phyloP scores from a whole-genome alignment of 352 stramenopile genomes.

The Globisporangium paddicum region DNA sequence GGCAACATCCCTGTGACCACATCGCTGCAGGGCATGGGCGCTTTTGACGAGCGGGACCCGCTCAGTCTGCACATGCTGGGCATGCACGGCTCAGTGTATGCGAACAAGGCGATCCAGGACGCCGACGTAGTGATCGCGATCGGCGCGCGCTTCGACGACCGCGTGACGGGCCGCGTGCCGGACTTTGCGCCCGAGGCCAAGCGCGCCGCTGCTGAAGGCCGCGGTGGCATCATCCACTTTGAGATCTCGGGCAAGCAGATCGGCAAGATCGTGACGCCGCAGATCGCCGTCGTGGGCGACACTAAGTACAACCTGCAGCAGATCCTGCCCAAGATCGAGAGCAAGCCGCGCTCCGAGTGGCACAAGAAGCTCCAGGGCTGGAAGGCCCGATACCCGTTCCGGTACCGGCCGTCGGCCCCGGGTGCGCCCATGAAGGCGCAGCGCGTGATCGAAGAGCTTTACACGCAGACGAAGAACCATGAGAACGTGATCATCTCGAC shows the following conservation, averaged over 20 bases:
- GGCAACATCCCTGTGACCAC: constrained; percentile 95
- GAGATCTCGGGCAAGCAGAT: constrained; percentile 91
- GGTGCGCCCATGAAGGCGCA: constrained; percentile 91
- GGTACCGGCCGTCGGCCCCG: constrained; percentile 72
- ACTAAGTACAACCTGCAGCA: constrained; percentile 92
- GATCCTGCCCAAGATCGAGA: constrained; percentile 77
- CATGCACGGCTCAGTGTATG: constrained; percentile 96
- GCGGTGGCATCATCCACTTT: constrained; percentile 95
- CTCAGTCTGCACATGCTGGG: constrained; percentile 96
- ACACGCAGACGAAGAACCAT: constrained; percentile 90
- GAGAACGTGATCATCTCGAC: constrained; percentile 94
- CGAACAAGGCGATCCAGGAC: constrained; percentile 96
- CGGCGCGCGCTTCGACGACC: constrained; percentile 95
- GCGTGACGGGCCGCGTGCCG: constrained; percentile 91
- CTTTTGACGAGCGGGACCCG: constrained; percentile 92
- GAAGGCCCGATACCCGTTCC: constrained; percentile 92
- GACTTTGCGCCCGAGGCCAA: constrained; percentile 92
- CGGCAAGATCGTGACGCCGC: constrained; percentile 83
- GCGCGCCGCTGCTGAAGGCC: constrained; percentile 86
- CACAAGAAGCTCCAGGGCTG: constrained; percentile 88
- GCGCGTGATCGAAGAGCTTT: constrained; percentile 92
- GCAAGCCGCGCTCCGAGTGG: constrained; percentile 87
- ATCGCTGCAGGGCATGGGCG: constrained; percentile 91
- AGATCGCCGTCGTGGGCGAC: constrained; percentile 67
- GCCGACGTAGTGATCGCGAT: constrained; percentile 93